phyloP scores from a whole-genome alignment of 2,329 filamentous ascomycete genomes.

The Cladophialophora yegresii region DNA sequence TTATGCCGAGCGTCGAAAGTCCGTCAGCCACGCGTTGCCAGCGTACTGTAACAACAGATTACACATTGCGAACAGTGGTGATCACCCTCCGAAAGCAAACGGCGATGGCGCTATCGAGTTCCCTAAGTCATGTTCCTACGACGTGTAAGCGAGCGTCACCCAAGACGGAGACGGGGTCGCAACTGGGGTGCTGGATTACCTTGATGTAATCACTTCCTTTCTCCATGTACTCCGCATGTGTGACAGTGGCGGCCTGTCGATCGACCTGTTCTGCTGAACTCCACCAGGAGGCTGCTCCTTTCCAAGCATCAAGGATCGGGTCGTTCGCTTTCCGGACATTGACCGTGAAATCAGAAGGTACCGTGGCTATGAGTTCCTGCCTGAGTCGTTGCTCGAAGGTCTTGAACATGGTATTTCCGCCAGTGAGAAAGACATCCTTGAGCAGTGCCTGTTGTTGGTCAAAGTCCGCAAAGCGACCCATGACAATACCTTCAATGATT shows the following conservation, averaged over 20 bases:
- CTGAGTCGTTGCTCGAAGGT: conserved; percentile 82
- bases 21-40: neutral
- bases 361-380: conserved; percentile 68
- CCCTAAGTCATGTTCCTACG: conserved; percentile 34
- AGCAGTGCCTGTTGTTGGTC: conserved; percentile 68
- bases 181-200: conserved; percentile 48
- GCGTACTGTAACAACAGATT: neutral
- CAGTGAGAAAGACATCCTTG: conserved; percentile 87
- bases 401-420: conserved; percentile 84
- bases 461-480: conserved; percentile 67
- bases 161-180: neutral
- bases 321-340: conserved; percentile 72
- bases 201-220: conserved; percentile 94
- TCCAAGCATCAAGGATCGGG: conserved; percentile 86
- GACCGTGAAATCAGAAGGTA: conserved; percentile 70
- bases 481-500: conserved; percentile 86
- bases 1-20: neutral
- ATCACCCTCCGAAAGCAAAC: conserved; percentile 25
- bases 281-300: conserved; percentile 85
- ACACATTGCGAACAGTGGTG: neutral
- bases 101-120: conserved; percentile 29
- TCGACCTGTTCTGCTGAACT: conserved; percentile 53
- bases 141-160: conserved; percentile 12
- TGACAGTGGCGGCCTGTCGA: conserved; percentile 68
- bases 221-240: conserved; percentile 80